Evolutionary conservation across 148 eudicot species (phyloP), one percentile per base, ranked within the genome.

Genomic region (Persicaria maculosa): DNA sequence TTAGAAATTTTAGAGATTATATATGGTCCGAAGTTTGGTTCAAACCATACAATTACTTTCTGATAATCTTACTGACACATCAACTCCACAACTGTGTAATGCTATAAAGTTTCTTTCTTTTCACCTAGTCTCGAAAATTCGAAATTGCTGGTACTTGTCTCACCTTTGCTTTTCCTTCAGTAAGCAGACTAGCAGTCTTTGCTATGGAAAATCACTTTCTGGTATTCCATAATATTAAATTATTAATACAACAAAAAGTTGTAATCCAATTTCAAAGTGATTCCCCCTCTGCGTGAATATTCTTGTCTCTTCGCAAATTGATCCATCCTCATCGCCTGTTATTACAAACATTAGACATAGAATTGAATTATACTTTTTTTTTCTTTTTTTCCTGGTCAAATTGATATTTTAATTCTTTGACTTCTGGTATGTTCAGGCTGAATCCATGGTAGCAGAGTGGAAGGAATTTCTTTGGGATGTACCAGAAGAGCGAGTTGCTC

Each of bases 381-480:
- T 57, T 36, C 31, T 11, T 45, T 72, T 61, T 15, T 74, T 44
- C 16, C 59, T 48, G 47, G 47, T 40, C 31, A 17, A 15, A 8
- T 64, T 75, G 44, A 9, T 75, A 61, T 22, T 20, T 0, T 20
- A 19, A 25, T 31, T 31, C 40, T 59, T 40, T 59, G 67, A 59
- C 68, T 47, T 46, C 6, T 43, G 43, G 12, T 55, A 68, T 75
- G 68, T 75, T 43, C 75, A 91, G 98, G 97, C 98, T 47, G 96
- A 90, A 77, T 86, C 97, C 55, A 88, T 94, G 98, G 98, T 94
- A 72, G 84, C 87, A 25, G 98, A 94, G 74, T 94, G 97, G 98
- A 94, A 91, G 83, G 97, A 94, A 75, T 94, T 91, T 79, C 93
- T 94, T 68, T 94, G 98, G 98, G 98, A 94, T 87, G 97, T 91